Conservation (phyloP, 495 filamentous ascomycete species). For the Penicillium goetzii region DNA sequence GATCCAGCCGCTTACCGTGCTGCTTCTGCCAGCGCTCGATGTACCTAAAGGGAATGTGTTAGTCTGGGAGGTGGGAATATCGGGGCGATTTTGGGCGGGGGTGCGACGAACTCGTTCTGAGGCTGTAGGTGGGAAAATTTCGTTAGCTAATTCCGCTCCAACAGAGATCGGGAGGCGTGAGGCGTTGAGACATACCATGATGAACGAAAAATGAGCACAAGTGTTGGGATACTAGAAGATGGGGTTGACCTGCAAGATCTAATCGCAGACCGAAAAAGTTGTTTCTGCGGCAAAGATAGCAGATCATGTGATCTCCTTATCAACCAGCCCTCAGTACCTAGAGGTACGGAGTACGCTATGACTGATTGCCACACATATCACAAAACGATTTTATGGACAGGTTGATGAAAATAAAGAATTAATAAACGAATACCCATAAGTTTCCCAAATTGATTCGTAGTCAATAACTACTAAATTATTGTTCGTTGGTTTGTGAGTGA, state of each 20-base stretch:
- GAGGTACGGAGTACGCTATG: background rate
- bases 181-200: conserved; percentile 39
- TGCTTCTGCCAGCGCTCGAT: conserved; percentile 88
- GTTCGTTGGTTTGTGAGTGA: background rate
- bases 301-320: conserved; percentile 34
- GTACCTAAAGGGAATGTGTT: conserved; percentile 55
- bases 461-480: background rate
- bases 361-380: background rate
- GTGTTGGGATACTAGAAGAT: conserved; percentile 21
- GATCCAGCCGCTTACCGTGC: conserved; percentile 79
- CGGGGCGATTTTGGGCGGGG: conserved; percentile 18
- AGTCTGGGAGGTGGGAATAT: conserved; percentile 8
- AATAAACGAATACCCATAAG: background rate
- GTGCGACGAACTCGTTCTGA: conserved; percentile 72
- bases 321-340: conserved; percentile 23
- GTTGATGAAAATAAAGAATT: background rate
- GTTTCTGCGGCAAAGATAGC: conserved; percentile 38
- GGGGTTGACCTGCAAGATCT: conserved; percentile 33
- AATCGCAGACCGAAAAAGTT: conserved; percentile 44
- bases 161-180: background rate
- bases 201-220: conserved; percentile 32
- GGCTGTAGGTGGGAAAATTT: conserved; percentile 53
- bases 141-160: conserved; percentile 16
- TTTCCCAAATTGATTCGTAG: background rate
- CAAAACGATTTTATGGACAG: background rate